Base-by-base conservation (phyloP, 805 yeast species). In the Pichia membranifaciens region DNA sequence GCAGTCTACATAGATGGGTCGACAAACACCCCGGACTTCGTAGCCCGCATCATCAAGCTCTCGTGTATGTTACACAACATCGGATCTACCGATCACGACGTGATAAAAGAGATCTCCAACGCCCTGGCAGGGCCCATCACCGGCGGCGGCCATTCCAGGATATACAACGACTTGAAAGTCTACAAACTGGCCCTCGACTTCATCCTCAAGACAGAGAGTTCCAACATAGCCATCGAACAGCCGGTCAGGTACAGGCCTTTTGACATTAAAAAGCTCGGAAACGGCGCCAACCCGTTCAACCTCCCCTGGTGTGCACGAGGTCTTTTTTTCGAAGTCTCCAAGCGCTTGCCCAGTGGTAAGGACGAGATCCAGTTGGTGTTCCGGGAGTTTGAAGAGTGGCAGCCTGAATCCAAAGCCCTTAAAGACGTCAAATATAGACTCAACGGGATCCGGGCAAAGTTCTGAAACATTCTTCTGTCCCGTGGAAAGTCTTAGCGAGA, bases 281-380 rank as follows among this genome's bases (percentile, higher is more conserved):
- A 77, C 23, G 41, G 44, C 16, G 22, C 50, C 8, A 90, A 91
- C 63, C 96, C 96, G 0, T 91, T 77, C 58, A 80, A 84, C 49
- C 67, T 91, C 34, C 98, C 98, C 1, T 91, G 97, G 96, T 85
- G 95, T 57, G 77, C 89, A 68, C 69, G 96, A 38, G 96, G 96
- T 0, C 68, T 91, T 38, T 65, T 89, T 28, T 81, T 78, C 53
- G 95, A 82, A 45, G 61, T 57, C 10, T 38, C 41, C 13, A 55
- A 54, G 41, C 52, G 54, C 6, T 37, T 65, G 3, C 54, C 76
- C 18, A 64, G 63, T 42, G 81, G 81, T 12, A 68, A 71, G n/a
- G 69, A 71, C 10, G 87, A 85, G 50, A 77, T 88, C 22, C 67
- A 73, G 29, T 68, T 70, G 42, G 72, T 90, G 38, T 79, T 83